Base-by-base conservation (phyloP, 495 filamentous ascomycete species). In the Peziza echinospora region DNA sequence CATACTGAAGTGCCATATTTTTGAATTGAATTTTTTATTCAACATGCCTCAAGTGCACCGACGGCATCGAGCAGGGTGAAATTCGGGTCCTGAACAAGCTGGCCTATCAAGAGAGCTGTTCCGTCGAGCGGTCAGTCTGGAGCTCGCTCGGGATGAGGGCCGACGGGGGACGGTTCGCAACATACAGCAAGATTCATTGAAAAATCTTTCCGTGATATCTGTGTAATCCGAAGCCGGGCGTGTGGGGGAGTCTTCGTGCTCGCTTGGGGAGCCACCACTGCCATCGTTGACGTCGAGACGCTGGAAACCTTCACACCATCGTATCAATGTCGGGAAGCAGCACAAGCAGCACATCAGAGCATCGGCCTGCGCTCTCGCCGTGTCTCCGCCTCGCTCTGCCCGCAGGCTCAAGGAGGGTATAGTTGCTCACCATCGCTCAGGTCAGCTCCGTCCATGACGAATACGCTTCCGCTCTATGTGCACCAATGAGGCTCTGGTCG, bases 31-130 rank as follows among this genome's bases (percentile, higher is more conserved):
- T n/a, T n/a, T n/a, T n/a, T n/a, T 21, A 47, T 47, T 45, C 21
- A 21, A 65, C 72, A 53, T 65, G 87, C 89, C 78, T 97, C 89
- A 51, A 97, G 68, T 55, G 91, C 87, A 48, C 82, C 83, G 51
- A 97, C 91, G 46, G 85, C 75, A 62, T 96, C 89, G 54, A 89
- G 92, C 7, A 96, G 70, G 5, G 84, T 92, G 54, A 97, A 94
- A 52, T 71, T 73, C 44, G 81, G 82, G 82, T 97, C 86, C 64
- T 94, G 92, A 47, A 94, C 74, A 8, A 99, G 72, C 49, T 87
- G 75, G 17, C 89, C 87, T 9, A 77, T 71, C 17, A 37, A 17
- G 30, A 37, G 30, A 37, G 30, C 30, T 37, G 19, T n/a, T n/a
- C n/a, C n/a, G n/a, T n/a, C n/a, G n/a, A n/a, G n/a, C n/a, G n/a